Percentiles rank a stretch among this genome's conserved stretches.
These are phyloP conservation scores for Arthroderma sp. DNA, from an alignment of 2,329 filamentous ascomycete genomes.

Conservation along the genomic window DNA sequence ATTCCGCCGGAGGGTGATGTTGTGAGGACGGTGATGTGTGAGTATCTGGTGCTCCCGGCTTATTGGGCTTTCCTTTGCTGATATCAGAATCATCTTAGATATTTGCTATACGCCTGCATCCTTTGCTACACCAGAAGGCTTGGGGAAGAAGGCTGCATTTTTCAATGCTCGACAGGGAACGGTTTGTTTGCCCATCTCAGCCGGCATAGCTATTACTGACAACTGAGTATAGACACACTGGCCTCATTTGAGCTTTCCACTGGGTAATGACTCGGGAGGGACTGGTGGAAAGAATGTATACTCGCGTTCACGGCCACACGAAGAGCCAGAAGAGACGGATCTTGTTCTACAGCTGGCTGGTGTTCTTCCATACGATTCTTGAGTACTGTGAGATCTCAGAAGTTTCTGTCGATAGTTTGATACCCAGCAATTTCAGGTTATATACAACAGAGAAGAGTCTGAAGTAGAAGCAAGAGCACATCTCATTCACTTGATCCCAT, in stretches of 20 bases:
- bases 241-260: no score
- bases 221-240: no score
- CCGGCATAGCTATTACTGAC: no score
- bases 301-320: not conserved
- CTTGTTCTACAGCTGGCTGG: not conserved
- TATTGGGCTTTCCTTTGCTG: not conserved
- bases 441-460: no score
- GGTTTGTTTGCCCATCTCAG: not conserved
- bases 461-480: no score
- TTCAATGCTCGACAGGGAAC: not conserved
- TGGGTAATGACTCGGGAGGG: no score
- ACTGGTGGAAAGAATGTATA: no score
- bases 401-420: no score
- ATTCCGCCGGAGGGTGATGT: not conserved
- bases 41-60: no score
- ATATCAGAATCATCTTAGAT: not conserved
- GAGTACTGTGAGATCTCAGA: no score
- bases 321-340: not conserved
- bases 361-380: conserved; percentile 2
- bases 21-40: not conserved
- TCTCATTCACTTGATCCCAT: no score
- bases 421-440: no score
- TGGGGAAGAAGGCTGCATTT: not conserved
- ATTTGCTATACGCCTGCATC: not conserved
- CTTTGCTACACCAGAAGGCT: not conserved